Percentiles rank a stretch among this genome's conserved stretches.
Conservation (phyloP, 2,329 filamentous ascomycete genomes). For the Shiraia sp. region DNA sequence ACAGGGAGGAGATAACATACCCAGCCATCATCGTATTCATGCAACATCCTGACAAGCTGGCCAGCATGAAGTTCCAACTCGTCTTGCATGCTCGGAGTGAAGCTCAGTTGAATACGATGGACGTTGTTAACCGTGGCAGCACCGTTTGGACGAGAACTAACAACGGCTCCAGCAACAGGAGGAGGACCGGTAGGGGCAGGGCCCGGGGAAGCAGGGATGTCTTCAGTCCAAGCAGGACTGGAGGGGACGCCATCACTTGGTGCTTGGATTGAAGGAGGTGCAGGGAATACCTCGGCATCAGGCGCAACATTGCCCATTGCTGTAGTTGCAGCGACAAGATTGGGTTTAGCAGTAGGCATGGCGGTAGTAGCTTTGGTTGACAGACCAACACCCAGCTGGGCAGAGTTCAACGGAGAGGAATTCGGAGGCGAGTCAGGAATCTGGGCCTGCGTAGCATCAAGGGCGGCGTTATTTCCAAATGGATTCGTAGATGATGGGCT, state of each 20-base stretch:
- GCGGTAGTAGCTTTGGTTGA: constrained; percentile 43
- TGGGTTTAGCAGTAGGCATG: constrained; percentile 48
- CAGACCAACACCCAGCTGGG: constrained; percentile 31
- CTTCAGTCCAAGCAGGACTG: constrained; percentile 66
- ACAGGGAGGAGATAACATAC: constrained; percentile 62
- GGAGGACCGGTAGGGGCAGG: constrained; percentile 45
- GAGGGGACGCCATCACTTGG: constrained; percentile 44
- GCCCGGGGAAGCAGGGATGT: constrained; percentile 58
- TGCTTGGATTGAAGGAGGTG: constrained; percentile 57
- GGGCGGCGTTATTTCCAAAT: constrained; percentile 43
- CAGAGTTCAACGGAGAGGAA: constrained; percentile 25
- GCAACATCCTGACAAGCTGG: constrained; percentile 83
- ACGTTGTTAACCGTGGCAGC: constrained; percentile 62
- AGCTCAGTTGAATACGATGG: constrained; percentile 92
- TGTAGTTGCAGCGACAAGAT: constrained; percentile 43
- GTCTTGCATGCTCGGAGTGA: constrained; percentile 88
- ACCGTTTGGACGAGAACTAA: constrained; percentile 65
- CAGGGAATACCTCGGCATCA: constrained; percentile 15
- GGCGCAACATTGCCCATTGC: constrained; percentile 35
- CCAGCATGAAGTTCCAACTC: constrained; percentile 82
- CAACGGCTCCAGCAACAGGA: constrained; percentile 58
- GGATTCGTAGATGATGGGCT: constrained; percentile 60
- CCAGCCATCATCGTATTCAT: constrained; percentile 99
- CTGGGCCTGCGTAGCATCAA: constrained; percentile 38
- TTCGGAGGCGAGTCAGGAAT: constrained; percentile 32